These are phyloP conservation scores for Acrodontium crateriforme DNA, from an alignment of 2,329 filamentous ascomycete species.

Conservation along the genomic window DNA sequence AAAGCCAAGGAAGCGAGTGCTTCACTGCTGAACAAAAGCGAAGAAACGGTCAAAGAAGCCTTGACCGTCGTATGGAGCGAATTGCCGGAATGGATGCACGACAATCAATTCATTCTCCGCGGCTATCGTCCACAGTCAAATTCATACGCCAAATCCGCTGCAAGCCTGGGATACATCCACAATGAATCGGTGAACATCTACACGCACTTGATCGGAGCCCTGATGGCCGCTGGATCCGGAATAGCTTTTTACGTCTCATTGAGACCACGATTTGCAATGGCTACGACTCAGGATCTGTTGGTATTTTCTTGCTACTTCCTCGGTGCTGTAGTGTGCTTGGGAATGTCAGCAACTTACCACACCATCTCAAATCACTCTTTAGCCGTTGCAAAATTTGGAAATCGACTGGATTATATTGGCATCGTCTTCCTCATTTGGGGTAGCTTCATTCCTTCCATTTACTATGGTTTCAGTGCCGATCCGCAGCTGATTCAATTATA, in stretches of 20 bases:
- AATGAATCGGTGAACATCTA: constrained; percentile 62
- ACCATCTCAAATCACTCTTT: constrained; percentile 74
- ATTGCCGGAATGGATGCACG: constrained; percentile 34
- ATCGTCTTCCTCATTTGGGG: constrained; percentile 88
- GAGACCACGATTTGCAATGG: constrained; percentile 51
- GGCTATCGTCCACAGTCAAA: constrained; percentile 51
- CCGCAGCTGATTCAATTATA: constrained; percentile 54
- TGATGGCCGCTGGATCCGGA: constrained; percentile 41
- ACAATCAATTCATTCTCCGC: constrained; percentile 55
- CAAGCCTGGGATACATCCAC: constrained; percentile 49
- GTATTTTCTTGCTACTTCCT: constrained; percentile 69
- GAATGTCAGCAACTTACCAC: constrained; percentile 58
- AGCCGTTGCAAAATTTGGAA: constrained; percentile 65
- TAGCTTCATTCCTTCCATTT: constrained; percentile 76
- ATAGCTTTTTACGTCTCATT: constrained; percentile 44
- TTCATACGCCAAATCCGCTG: constrained; percentile 45
- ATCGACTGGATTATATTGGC: constrained; percentile 87
- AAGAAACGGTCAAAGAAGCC: constrained; percentile 23
- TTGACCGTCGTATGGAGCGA: constrained; percentile 35
- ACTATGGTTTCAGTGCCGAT: constrained; percentile 70
- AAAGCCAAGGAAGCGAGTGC: background rate
- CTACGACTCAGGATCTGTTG: constrained; percentile 48
- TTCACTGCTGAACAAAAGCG: constrained; percentile 4
- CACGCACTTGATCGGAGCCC: constrained; percentile 53
- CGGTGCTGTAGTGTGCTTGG: constrained; percentile 39